phyloP scores from a whole-genome alignment of 2,329 filamentous ascomycete genomes.

The Aspergillus fischeri region DNA sequence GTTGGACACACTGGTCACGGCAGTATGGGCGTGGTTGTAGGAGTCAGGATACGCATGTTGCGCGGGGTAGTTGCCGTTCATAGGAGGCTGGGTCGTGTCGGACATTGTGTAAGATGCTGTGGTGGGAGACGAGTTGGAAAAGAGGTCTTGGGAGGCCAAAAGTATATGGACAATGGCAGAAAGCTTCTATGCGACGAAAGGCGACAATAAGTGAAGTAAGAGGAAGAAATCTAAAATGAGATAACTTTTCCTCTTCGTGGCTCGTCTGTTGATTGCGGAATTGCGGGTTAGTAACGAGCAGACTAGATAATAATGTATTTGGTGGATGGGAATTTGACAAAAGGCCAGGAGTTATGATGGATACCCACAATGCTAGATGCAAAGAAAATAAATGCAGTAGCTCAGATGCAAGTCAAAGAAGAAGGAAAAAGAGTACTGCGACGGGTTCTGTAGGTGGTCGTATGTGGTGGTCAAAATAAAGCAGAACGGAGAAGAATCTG shows the following conservation, averaged over 20 bases:
- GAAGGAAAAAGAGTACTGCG: constrained; percentile 12
- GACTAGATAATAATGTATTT: neutral
- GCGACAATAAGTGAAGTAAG: neutral
- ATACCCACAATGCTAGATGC: constrained; percentile 29
- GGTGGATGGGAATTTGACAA: neutral
- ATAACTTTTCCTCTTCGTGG: constrained; percentile 6
- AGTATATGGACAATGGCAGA: neutral
- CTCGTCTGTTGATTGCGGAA: neutral
- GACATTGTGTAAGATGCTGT: constrained; percentile 30
- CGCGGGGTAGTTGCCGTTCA: constrained; percentile 40
- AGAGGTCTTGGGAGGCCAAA: neutral
- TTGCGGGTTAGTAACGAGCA: neutral
- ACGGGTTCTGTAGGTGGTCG: neutral
- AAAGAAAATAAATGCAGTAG: constrained; percentile 19
- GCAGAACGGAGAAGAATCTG: constrained; percentile 24
- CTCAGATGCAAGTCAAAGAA: constrained; percentile 13
- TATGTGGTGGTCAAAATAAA: constrained; percentile 16
- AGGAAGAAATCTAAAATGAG: constrained; percentile 5
- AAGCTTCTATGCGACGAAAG: neutral
- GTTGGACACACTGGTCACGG: constrained; percentile 33
- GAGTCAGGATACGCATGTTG: constrained; percentile 38
- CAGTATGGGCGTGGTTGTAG: constrained; percentile 32
- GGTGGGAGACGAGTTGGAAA: constrained; percentile 3
- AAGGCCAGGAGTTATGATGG: neutral
- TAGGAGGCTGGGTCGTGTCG: constrained; percentile 37